Evolutionary conservation across 1,284 basidiomycete species (phyloP).

Genomic region (Naganishia cerealis): DNA sequence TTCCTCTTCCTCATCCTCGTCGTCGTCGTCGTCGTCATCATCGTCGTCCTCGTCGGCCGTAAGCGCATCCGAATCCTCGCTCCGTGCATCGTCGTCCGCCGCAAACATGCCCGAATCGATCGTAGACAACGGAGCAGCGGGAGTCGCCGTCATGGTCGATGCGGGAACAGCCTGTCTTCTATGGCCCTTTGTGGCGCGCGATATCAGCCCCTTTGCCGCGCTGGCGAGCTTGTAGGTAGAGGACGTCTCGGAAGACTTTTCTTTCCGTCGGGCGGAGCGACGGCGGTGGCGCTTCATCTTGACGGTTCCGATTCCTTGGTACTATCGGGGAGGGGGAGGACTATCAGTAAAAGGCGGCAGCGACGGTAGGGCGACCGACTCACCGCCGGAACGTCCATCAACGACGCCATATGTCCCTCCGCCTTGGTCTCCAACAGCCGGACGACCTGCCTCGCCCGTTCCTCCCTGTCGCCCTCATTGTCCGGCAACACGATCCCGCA

Average conservation of each 20-base stretch:
- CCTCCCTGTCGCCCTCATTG: conserved; percentile 6
- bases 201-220: conserved; percentile 16
- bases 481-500: conserved; percentile 68
- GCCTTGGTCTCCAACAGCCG: conserved; percentile 6
- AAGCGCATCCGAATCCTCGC: conserved; percentile 56
- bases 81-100: conserved; percentile 49
- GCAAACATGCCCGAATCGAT: conserved; percentile 30
- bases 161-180: background rate
- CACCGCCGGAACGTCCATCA: conserved; percentile 67
- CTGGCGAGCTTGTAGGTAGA: background rate
- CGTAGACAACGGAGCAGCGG: conserved; percentile 4
- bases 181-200: conserved; percentile 14
- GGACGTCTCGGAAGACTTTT: background rate
- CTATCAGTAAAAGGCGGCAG: background rate
- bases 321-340: conserved; percentile 58
- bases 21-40: conserved; percentile 38
- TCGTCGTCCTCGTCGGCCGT: conserved; percentile 21
- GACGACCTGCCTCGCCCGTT: conserved; percentile 13
- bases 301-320: conserved; percentile 82
- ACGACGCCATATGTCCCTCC: conserved; percentile 7
- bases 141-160: too few relatives aligned
- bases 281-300: conserved; percentile 37
- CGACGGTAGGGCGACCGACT: conserved; percentile 45
- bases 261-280: background rate
- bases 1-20: conserved; percentile 60